Base-by-base conservation (phyloP, 495 filamentous ascomycete species). In the Chaetomidium leptoderma region DNA sequence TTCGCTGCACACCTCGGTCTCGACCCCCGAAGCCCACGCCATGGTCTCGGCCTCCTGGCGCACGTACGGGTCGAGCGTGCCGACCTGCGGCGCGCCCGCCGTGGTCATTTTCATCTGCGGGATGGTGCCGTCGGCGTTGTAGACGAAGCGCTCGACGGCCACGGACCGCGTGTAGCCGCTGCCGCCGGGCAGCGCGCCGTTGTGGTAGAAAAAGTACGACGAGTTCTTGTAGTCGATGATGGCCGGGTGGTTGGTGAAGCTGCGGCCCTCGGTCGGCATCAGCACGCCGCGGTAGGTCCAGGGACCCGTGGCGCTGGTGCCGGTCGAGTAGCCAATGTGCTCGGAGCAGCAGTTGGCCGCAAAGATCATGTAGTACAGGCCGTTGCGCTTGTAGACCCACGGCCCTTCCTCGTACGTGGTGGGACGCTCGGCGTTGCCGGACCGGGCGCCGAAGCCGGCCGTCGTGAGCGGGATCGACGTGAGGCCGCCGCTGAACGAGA, bases 201-300 rank as follows among this genome's bases (percentile, higher is more conserved):
- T 42, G 39, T 42, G 39, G 19, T 42, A 42, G 39, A 42, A 42
- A 6, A 42, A 11, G 39, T 42, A 42, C 17, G 39, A 42, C 39
- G 17, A 21, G 2, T 19, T 19, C 7, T 21, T 6, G 39, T 9
- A 42, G 19, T 42, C 39, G 19, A 42, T 21, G 1, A 42, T 6
- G 39, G 17, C 39, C 39, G 39, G 39, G 39, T 42, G 39, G 39
- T 42, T 42, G 39, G 39, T 42, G 39, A 42, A 42, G 17, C 39
- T 42, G 39, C 39, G 21, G 39, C 39, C 39, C n/a, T 42, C 17
- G 2, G 39, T 23, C 5, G 39, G 39, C 39, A 42, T 42, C 17
- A 42, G 8, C 17, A 42, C 39, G n/a, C 39, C 39, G 39, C 39
- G 17, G 39, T 42, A 42, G 6, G 39, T 42, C 39, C 39, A 42